Conservation (phyloP, 1,139 yeast genomes). For the Wickerhamomyces sp. region DNA sequence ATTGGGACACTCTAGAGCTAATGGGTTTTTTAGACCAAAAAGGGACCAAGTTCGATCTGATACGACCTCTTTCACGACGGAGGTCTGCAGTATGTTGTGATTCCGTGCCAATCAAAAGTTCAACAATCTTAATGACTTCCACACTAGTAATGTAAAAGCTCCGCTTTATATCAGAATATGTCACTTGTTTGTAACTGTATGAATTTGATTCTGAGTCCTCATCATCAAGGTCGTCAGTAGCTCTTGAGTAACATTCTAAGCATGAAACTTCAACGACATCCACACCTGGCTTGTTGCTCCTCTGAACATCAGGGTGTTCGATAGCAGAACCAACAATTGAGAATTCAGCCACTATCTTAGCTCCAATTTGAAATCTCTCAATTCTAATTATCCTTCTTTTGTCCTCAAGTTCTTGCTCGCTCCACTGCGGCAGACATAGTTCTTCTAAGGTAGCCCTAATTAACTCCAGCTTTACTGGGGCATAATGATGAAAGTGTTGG, state of each 20-base stretch:
- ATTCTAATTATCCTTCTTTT: conserved; percentile 54
- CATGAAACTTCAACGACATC: conserved; percentile 59
- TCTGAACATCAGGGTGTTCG: conserved; percentile 38
- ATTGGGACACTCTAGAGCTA: conserved; percentile 40
- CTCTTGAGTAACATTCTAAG: conserved; percentile 39
- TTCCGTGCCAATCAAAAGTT: conserved; percentile 50
- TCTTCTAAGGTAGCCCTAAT: conserved; percentile 42
- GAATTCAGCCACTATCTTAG: conserved; percentile 44
- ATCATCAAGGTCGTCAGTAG: conserved; percentile 35
- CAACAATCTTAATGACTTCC: conserved; percentile 62
- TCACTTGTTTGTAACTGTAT: background rate
- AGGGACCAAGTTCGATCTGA: conserved; percentile 62
- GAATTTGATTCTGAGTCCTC: conserved; percentile 7
- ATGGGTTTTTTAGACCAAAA: conserved; percentile 63
- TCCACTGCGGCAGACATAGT: conserved; percentile 50
- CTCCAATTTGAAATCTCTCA: conserved; percentile 48
- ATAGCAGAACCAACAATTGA: conserved; percentile 49
- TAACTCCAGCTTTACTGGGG: conserved; percentile 44
- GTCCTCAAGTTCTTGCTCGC: conserved; percentile 40
- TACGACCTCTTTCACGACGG: conserved; percentile 57
- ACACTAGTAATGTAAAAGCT: conserved; percentile 60
- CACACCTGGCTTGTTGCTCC: conserved; percentile 31
- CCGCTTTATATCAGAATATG: conserved; percentile 20
- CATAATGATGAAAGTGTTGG: conserved; percentile 32
- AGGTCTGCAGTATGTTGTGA: conserved; percentile 41